Evolutionary conservation across 2,329 filamentous ascomycete genomes (phyloP).

Genomic region (Xylariaceae sp.): DNA sequence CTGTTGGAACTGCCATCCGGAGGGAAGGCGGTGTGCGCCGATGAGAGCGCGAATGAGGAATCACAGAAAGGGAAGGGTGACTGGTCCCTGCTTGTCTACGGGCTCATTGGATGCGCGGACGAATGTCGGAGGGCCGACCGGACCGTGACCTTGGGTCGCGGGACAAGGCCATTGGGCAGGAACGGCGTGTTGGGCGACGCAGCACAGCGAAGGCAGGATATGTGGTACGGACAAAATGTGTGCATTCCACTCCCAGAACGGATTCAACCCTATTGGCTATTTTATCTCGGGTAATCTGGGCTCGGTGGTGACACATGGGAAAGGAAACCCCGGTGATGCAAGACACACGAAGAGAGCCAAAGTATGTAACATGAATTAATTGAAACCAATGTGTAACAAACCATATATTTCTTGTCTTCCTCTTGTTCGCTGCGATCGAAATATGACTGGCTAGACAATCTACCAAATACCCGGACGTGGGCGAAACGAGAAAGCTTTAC

Average conservation of each 20-base stretch:
- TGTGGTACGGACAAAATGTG: slow-evolving; percentile 3
- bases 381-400: background rate
- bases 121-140: slow-evolving; percentile 14
- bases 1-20: too few species aligned
- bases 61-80: background rate
- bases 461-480: too few species aligned
- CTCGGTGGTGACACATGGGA: slow-evolving; percentile 8
- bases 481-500: too few species aligned
- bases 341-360: background rate
- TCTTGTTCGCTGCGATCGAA: too few species aligned
- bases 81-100: background rate
- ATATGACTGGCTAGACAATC: too few species aligned
- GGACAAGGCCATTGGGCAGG: slow-evolving; percentile 13
- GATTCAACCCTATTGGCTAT: slow-evolving; percentile 8
- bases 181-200: slow-evolving; percentile 6
- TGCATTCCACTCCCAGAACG: background rate
- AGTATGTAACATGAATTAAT: background rate
- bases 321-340: slow-evolving; percentile 11
- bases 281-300: slow-evolving; percentile 7
- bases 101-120: slow-evolving; percentile 3
- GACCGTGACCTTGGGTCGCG: slow-evolving; percentile 12
- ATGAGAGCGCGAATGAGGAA: background rate
- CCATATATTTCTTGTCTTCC: too few species aligned
- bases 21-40: too few species aligned
- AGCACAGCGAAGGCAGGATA: slow-evolving; percentile 3